Percentiles rank a stretch among this genome's conserved stretches.
Conservation (phyloP, 2,329 filamentous ascomycete genomes). For the Trichophaea hybrida region DNA sequence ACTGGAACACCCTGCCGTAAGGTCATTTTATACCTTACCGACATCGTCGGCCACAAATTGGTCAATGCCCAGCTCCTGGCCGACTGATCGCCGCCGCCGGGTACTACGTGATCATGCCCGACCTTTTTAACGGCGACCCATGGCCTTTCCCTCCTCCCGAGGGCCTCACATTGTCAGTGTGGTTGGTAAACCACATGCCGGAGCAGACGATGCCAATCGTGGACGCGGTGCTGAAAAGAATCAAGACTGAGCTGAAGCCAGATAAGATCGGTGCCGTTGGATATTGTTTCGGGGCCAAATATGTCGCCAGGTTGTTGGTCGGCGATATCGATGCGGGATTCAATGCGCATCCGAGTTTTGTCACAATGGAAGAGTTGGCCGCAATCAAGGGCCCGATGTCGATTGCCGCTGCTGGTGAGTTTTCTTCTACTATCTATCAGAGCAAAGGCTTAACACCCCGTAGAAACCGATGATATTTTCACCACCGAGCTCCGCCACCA, state of each 20-base stretch:
- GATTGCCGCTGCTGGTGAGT: slow-evolving; percentile 50
- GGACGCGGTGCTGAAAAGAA: slow-evolving; percentile 33
- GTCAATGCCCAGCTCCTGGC: slow-evolving; percentile 50
- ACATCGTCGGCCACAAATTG: slow-evolving; percentile 40
- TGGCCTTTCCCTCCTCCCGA: slow-evolving; percentile 33
- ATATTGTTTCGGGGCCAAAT: slow-evolving; percentile 52
- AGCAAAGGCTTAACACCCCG: no score
- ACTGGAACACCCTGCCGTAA: slow-evolving; percentile 35
- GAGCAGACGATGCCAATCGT: slow-evolving; percentile 37
- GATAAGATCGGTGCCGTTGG: slow-evolving; percentile 43
- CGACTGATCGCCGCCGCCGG: slow-evolving; percentile 61
- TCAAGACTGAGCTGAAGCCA: slow-evolving; percentile 28
- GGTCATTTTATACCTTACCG: slow-evolving; percentile 38
- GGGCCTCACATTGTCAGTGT: slow-evolving; percentile 35
- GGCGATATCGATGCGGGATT: slow-evolving; percentile 46
- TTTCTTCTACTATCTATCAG: no score
- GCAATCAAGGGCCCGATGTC: slow-evolving; percentile 43
- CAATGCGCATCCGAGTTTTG: slow-evolving; percentile 49
- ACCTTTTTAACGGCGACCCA: slow-evolving; percentile 55
- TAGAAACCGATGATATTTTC: slow-evolving; percentile 47
- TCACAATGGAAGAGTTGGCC: slow-evolving; percentile 45
- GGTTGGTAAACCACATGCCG: slow-evolving; percentile 33
- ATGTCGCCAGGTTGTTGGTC: slow-evolving; percentile 39
- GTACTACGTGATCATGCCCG: slow-evolving; percentile 54
- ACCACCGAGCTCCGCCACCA: slow-evolving; percentile 40